Evolutionary conservation across 768 basidiomycete species (phyloP).

Genomic region (Mycena albidolilacea): DNA sequence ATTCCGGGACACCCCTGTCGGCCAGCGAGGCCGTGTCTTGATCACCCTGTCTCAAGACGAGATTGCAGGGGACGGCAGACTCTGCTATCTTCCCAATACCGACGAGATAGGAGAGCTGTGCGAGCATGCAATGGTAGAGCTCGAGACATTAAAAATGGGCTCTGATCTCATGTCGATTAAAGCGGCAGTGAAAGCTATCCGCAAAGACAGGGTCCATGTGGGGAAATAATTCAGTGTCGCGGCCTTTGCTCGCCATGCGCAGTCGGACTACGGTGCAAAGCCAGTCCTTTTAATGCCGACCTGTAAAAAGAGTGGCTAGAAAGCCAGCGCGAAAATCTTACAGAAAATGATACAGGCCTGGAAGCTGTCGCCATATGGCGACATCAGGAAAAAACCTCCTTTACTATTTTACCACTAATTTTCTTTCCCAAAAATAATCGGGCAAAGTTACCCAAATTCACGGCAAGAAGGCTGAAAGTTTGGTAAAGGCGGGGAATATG

Average conservation of each 20-base stretch:
- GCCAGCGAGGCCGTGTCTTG: constrained; percentile 33
- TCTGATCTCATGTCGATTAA: background rate
- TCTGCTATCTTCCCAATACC: constrained; percentile 43
- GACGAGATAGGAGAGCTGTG: constrained; percentile 15
- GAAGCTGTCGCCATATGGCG: background rate
- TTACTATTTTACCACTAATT: too few relatives aligned
- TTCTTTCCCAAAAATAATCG: too few relatives aligned
- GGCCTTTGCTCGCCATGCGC: background rate
- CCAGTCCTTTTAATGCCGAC: background rate
- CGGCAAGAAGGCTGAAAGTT: too few relatives aligned
- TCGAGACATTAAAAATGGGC: background rate
- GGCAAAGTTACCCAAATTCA: too few relatives aligned
- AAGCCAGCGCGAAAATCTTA: background rate
- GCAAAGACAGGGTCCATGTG: background rate
- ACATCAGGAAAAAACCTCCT: too few relatives aligned
- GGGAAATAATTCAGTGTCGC: background rate
- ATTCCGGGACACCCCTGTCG: constrained; percentile 12
- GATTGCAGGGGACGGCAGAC: constrained; percentile 41
- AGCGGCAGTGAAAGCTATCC: background rate
- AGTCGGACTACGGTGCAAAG: background rate
- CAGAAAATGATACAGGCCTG: background rate
- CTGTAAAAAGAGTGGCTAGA: background rate
- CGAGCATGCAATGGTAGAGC: background rate
- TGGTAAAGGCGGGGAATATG: too few relatives aligned
- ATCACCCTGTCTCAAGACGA: constrained; percentile 47